phyloP scores from a whole-genome alignment of 73 alveolate species.

The Paramecium octaurelia region DNA sequence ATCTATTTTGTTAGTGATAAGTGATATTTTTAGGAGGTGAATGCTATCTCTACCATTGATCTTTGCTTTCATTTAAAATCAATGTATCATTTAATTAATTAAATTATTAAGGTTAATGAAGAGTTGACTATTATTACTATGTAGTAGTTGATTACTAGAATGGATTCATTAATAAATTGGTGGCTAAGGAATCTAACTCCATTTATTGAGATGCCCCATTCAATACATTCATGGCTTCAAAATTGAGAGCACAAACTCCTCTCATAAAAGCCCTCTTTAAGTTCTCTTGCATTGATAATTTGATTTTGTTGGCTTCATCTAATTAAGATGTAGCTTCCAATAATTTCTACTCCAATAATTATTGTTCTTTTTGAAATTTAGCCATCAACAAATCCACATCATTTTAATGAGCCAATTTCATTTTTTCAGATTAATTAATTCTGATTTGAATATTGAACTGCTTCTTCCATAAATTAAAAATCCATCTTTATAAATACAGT shows the following conservation, averaged over 20 bases:
- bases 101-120: neutral
- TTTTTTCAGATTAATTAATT: neutral
- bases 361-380: conserved; percentile 87
- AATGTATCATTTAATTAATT: conserved; percentile 23
- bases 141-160: neutral
- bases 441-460: neutral
- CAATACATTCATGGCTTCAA: conserved; percentile 98
- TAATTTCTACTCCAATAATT: conserved; percentile 83
- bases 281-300: conserved; percentile 86
- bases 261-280: conserved; percentile 98
- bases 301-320: conserved; percentile 76
- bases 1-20: neutral
- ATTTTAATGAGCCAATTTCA: conserved; percentile 26
- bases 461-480: conserved; percentile 27
- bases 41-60: neutral
- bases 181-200: neutral
- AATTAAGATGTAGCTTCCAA: conserved; percentile 78
- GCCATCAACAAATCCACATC: conserved; percentile 66
- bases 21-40: neutral
- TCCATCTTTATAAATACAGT: conserved; percentile 30
- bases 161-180: conserved; percentile 13
- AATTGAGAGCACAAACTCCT: conserved; percentile 97
- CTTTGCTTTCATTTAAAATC: conserved; percentile 22
- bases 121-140: neutral
- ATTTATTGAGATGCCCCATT: conserved; percentile 33